phyloP scores from a whole-genome alignment of 2,329 filamentous ascomycete species.

The Paracamarosporium sp. region DNA sequence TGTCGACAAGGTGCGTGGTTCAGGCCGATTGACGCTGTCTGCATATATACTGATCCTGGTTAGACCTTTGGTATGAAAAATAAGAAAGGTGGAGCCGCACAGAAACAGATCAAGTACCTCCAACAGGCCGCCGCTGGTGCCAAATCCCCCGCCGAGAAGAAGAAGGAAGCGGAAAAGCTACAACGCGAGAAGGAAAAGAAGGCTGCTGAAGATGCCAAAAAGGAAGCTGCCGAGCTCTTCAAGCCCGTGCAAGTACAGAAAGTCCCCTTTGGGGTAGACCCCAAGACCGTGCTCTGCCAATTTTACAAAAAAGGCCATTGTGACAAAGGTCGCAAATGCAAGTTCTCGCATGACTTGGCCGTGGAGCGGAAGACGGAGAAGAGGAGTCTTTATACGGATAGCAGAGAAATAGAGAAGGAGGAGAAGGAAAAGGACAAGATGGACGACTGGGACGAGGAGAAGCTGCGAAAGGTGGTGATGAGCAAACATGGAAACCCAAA shows the following conservation, averaged over 20 bases:
- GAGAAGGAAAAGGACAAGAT: constrained; percentile 91
- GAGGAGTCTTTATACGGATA: constrained; percentile 88
- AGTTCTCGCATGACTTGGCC: constrained; percentile 91
- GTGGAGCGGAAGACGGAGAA: constrained; percentile 93
- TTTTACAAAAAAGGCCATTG: constrained; percentile 98
- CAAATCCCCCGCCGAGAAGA: constrained; percentile 87
- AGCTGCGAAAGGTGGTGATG: constrained; percentile 85
- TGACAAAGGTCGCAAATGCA: constrained; percentile 93
- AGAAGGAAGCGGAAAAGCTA: constrained; percentile 70
- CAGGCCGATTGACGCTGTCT: neutral
- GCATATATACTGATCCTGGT: constrained; percentile 11
- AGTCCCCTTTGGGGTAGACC: constrained; percentile 95
- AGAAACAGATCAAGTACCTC: constrained; percentile 72
- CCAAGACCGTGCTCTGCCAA: constrained; percentile 94
- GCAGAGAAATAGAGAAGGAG: constrained; percentile 72
- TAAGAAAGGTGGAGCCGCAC: constrained; percentile 91
- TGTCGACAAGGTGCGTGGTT: constrained; percentile 73
- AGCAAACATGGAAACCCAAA: constrained; percentile 98
- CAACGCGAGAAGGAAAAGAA: constrained; percentile 85
- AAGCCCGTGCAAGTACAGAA: constrained; percentile 97
- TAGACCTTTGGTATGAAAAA: constrained; percentile 99
- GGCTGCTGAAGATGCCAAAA: constrained; percentile 83
- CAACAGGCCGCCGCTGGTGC: constrained; percentile 74
- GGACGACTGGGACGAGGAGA: constrained; percentile 97
- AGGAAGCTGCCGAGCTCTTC: constrained; percentile 81